Percentiles rank a stretch among this genome's conserved stretches.
Conservation (phyloP, 1,284 basidiomycete species). For the Pholiota adiposa region DNA sequence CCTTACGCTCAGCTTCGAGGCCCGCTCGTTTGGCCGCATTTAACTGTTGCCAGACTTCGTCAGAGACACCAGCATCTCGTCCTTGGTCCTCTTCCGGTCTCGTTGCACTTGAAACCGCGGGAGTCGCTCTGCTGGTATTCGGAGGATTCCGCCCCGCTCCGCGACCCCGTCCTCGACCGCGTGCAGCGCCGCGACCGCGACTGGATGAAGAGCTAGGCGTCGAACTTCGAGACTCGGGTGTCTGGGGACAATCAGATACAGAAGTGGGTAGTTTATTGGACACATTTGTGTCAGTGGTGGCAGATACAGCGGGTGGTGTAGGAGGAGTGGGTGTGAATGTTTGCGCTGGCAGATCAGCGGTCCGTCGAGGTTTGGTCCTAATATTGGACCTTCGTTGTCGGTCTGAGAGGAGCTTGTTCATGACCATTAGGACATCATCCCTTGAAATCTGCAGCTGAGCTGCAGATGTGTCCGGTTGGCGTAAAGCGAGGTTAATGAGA, state of each 20-base stretch:
- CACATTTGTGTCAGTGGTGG: not conserved
- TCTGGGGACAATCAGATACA: not conserved
- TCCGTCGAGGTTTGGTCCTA: not conserved
- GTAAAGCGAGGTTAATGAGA: constrained; percentile 36
- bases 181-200: constrained; percentile 8
- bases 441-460: constrained; percentile 5
- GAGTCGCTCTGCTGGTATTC: not conserved
- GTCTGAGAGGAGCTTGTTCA: constrained; percentile 31
- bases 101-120: not conserved
- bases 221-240: not conserved
- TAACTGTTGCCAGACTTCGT: constrained; percentile 23
- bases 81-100: not conserved
- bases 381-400: constrained; percentile 36
- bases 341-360: constrained; percentile 6
- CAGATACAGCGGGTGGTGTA: constrained; percentile 15
- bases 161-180: not conserved
- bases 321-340: constrained; percentile 12
- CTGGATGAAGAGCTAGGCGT: not conserved
- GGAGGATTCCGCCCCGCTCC: not conserved
- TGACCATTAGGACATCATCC: constrained; percentile 29
- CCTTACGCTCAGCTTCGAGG: constrained; percentile 6
- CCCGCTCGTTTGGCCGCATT: constrained; percentile 15
- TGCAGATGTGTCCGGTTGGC: constrained; percentile 29
- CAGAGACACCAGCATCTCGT: constrained; percentile 26
- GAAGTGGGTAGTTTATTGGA: not conserved